phyloP scores from a whole-genome alignment of 2,329 filamentous ascomycete species.

The Lomentospora prolificans region DNA sequence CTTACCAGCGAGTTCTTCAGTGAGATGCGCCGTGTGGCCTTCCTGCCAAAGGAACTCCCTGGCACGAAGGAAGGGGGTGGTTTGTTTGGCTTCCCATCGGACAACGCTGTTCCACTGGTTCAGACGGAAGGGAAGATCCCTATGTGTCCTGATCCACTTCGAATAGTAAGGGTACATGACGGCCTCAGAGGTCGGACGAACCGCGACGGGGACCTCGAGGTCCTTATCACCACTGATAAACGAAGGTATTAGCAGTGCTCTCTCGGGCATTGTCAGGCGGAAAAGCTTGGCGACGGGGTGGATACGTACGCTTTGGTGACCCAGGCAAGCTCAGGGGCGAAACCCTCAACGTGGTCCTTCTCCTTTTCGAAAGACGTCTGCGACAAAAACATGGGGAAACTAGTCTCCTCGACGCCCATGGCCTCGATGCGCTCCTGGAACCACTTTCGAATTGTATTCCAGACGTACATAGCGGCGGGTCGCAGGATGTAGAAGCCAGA shows the following conservation, averaged over 20 bases:
- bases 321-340: constrained; percentile 86
- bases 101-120: constrained; percentile 97
- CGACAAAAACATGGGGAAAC: constrained; percentile 93
- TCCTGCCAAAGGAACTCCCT: constrained; percentile 98
- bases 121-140: constrained; percentile 84
- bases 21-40: constrained; percentile 83
- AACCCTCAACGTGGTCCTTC: constrained; percentile 98
- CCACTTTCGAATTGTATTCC: constrained; percentile 57
- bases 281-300: not conserved
- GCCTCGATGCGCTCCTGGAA: constrained; percentile 70
- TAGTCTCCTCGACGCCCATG: constrained; percentile 89
- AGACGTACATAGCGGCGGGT: constrained; percentile 56
- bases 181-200: constrained; percentile 59
- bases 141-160: constrained; percentile 94
- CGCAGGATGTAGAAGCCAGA: constrained; percentile 95
- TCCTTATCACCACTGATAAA: constrained; percentile 69
- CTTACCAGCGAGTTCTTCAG: constrained; percentile 66
- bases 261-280: too few species aligned
- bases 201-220: constrained; percentile 68
- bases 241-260: constrained; percentile 13
- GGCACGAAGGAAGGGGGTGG: constrained; percentile 76
- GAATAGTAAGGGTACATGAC: constrained; percentile 96
- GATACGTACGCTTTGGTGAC: constrained; percentile 65
- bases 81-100: constrained; percentile 95
- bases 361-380: constrained; percentile 78